A percentile compares a stretch with the other conserved stretches of the same genome.
phyloP scores from a whole-genome alignment of 2,329 filamentous ascomycete species.

The Thielaviopsis ethacetica region DNA sequence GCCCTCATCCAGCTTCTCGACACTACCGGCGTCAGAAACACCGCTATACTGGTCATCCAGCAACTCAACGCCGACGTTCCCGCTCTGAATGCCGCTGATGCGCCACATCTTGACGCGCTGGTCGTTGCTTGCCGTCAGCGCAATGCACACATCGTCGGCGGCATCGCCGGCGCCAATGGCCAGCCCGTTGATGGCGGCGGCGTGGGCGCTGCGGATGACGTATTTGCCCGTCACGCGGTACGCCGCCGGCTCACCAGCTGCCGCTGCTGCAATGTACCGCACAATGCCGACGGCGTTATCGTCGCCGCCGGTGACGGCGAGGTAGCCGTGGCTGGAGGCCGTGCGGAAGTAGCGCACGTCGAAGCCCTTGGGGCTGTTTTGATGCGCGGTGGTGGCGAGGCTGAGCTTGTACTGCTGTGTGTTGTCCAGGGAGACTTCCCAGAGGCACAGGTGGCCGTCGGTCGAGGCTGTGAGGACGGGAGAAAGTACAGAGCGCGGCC shows the following conservation, averaged over 20 bases:
- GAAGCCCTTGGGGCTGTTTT: slow-evolving; percentile 61
- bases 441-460: slow-evolving; percentile 59
- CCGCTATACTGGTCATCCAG: slow-evolving; percentile 37
- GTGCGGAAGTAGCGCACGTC: slow-evolving; percentile 34
- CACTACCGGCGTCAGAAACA: slow-evolving; percentile 41
- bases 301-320: slow-evolving; percentile 68
- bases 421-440: slow-evolving; percentile 20
- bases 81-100: slow-evolving; percentile 16
- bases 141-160: background rate
- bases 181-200: slow-evolving; percentile 51
- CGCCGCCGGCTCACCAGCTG: background rate
- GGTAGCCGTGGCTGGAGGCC: slow-evolving; percentile 43
- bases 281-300: slow-evolving; percentile 56
- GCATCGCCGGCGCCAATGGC: background rate
- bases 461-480: slow-evolving; percentile 55
- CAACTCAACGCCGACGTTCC: slow-evolving; percentile 20
- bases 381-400: slow-evolving; percentile 43
- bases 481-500: background rate
- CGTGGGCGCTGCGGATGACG: slow-evolving; percentile 43
- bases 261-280: slow-evolving; percentile 8
- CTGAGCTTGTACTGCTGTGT: slow-evolving; percentile 16
- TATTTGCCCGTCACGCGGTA: slow-evolving; percentile 7
- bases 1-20: slow-evolving; percentile 23
- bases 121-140: slow-evolving; percentile 39
- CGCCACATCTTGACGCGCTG: slow-evolving; percentile 42